Percentiles rank a stretch among this genome's conserved stretches.
These are phyloP conservation scores for Saccharomycopsis fibuligera DNA, from an alignment of 805 yeast species.

Conservation along the genomic window DNA sequence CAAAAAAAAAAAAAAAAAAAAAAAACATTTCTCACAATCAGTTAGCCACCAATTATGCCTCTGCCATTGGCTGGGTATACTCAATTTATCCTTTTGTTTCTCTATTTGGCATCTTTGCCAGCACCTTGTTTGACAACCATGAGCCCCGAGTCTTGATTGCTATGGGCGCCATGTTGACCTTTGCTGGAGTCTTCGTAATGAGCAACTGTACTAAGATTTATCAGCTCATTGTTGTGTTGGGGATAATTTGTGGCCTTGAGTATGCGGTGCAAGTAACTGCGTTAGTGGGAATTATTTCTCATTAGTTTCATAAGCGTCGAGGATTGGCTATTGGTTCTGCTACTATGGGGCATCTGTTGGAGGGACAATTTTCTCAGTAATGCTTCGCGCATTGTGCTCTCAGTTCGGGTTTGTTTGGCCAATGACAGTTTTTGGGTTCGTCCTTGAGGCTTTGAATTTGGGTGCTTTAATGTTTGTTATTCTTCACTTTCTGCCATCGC, in stretches of 20 bases:
- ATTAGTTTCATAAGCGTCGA: constrained; percentile 38
- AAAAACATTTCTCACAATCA: constrained; percentile 48
- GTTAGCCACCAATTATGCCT: constrained; percentile 36
- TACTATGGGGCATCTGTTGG: constrained; percentile 49
- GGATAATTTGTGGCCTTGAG: constrained; percentile 41
- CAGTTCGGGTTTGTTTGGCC: constrained; percentile 50
- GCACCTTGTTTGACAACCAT: constrained; percentile 40
- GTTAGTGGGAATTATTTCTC: constrained; percentile 37
- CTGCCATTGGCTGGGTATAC: constrained; percentile 66
- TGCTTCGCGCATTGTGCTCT: constrained; percentile 36
- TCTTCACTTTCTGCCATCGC: constrained; percentile 31
- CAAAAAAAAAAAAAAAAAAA: too few species aligned
- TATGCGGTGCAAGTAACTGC: constrained; percentile 38
- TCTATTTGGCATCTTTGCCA: constrained; percentile 36
- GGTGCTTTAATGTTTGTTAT: constrained; percentile 27
- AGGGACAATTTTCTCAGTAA: constrained; percentile 42
- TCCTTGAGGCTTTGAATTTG: constrained; percentile 20
- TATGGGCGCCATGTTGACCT: constrained; percentile 33
- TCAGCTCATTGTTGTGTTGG: constrained; percentile 49
- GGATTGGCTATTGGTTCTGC: constrained; percentile 42
- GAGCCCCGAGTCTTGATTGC: constrained; percentile 37
- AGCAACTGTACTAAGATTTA: constrained; percentile 38
- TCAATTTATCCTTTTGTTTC: constrained; percentile 30
- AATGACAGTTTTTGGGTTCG: constrained; percentile 40
- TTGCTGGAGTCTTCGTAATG: constrained; percentile 38